phyloP scores from a whole-genome alignment of 345 rosid species.

The Lepidium africanum region DNA sequence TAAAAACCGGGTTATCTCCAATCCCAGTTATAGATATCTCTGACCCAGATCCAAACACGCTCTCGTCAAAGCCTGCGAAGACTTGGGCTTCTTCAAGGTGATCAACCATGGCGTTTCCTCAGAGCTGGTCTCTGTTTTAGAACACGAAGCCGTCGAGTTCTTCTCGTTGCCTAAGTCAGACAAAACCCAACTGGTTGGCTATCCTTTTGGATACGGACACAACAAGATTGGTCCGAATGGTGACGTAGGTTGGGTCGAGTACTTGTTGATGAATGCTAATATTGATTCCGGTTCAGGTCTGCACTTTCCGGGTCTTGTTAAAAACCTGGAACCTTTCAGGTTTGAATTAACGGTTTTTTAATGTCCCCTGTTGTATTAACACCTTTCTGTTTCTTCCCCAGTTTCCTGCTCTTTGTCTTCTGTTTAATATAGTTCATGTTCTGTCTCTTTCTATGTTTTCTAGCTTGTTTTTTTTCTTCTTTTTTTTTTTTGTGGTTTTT shows the following conservation, averaged over 20 bases:
- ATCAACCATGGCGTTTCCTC: constrained; percentile 67
- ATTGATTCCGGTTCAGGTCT: constrained; percentile 17
- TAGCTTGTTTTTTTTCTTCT: background rate
- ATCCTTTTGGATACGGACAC: constrained; percentile 73
- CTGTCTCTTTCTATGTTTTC: background rate
- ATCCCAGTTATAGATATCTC: constrained; percentile 41
- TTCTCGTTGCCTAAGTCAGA: constrained; percentile 54
- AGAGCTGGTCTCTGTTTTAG: constrained; percentile 43
- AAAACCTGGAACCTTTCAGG: constrained; percentile 45
- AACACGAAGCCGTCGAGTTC: constrained; percentile 48
- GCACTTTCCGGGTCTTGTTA: constrained; percentile 21
- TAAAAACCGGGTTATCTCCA: constrained; percentile 9
- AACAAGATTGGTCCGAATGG: constrained; percentile 61
- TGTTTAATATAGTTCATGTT: background rate
- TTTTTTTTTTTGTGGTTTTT: background rate
- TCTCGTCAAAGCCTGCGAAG: constrained; percentile 44
- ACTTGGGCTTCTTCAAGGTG: constrained; percentile 75
- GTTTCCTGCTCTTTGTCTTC: background rate
- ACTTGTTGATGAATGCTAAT: constrained; percentile 49
- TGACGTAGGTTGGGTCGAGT: constrained; percentile 80
- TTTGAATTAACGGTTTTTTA: constrained; percentile 1
- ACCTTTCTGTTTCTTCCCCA: background rate
- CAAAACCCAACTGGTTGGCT: constrained; percentile 47
- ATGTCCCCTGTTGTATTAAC: background rate
- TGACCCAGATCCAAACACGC: constrained; percentile 32